Conservation (phyloP, 345 rosid genomes). For the Gossypium raimondii region DNA sequence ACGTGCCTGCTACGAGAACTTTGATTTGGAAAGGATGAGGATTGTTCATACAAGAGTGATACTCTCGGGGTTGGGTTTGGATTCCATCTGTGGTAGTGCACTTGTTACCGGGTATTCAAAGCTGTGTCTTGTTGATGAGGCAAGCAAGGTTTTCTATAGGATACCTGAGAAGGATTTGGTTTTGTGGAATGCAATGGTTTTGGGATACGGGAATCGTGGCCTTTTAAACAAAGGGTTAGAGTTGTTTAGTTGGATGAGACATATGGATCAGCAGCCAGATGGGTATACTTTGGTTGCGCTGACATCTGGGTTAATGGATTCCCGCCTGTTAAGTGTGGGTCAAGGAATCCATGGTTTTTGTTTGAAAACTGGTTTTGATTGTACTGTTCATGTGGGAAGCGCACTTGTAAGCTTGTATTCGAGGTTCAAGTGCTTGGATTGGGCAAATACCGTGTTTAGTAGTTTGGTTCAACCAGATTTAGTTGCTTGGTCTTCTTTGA, state of each 20-base stretch:
- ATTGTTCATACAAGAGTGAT: conserved; percentile 51
- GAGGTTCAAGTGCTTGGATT: conserved; percentile 52
- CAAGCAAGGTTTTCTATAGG: conserved; percentile 46
- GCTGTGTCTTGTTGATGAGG: conserved; percentile 44
- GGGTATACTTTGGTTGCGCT: conserved; percentile 68
- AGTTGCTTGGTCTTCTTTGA: conserved; percentile 73
- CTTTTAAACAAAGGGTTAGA: conserved; percentile 44
- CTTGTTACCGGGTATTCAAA: conserved; percentile 67
- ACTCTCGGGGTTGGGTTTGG: conserved; percentile 53
- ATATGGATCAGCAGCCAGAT: conserved; percentile 46
- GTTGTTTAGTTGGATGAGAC: conserved; percentile 51
- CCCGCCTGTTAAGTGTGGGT: conserved; percentile 38
- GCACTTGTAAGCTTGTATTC: conserved; percentile 71
- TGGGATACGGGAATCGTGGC: conserved; percentile 54
- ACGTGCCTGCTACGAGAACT: conserved; percentile 57
- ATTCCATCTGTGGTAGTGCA: conserved; percentile 56
- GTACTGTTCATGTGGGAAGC: conserved; percentile 51
- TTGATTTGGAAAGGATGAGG: conserved; percentile 38
- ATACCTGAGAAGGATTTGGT: conserved; percentile 64
- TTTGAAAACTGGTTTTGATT: conserved; percentile 53
- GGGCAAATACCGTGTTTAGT: conserved; percentile 47
- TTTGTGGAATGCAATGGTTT: conserved; percentile 77
- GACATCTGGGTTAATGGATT: conserved; percentile 45
- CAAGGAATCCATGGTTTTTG: conserved; percentile 67
- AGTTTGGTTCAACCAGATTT: conserved; percentile 55